These are phyloP conservation scores for Cryptococcus deneoformans DNA, from an alignment of 1,284 basidiomycete genomes.

Conservation along the genomic window DNA sequence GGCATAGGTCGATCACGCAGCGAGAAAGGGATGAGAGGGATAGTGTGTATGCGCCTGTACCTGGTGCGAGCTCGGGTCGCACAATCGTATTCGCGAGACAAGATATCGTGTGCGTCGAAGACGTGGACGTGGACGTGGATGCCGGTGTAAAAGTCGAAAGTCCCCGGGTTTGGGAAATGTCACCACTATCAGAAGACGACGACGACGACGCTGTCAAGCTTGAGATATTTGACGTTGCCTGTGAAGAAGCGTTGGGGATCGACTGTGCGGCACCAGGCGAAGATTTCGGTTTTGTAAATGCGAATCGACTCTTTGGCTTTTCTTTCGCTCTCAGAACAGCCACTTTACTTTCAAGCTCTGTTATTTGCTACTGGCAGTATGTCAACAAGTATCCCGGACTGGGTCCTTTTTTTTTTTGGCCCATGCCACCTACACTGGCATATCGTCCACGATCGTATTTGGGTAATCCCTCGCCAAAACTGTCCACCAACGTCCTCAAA, in stretches of 20 bases:
- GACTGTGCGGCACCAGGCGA: background rate
- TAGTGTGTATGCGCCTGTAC: slow-evolving; percentile 21
- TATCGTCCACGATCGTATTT: slow-evolving; percentile 15
- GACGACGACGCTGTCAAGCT: background rate
- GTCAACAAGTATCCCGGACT: too few relatives aligned
- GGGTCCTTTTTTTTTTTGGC: too few relatives aligned
- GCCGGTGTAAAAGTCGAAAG: slow-evolving; percentile 18
- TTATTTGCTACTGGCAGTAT: slow-evolving; percentile 56
- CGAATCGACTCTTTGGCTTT: slow-evolving; percentile 61
- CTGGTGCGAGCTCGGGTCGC: slow-evolving; percentile 1
- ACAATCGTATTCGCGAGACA: slow-evolving; percentile 51
- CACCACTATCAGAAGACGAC: background rate
- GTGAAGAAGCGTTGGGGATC: background rate
- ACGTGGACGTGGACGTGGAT: slow-evolving; percentile 2
- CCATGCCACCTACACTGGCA: slow-evolving; percentile 4
- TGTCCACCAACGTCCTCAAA: slow-evolving; percentile 6
- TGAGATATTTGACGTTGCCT: background rate
- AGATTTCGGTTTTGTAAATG: slow-evolving; percentile 56
- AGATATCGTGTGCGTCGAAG: slow-evolving; percentile 53
- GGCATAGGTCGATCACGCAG: slow-evolving; percentile 66
- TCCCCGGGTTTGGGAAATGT: slow-evolving; percentile 4
- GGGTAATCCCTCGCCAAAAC: slow-evolving; percentile 2
- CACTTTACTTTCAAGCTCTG: slow-evolving; percentile 57
- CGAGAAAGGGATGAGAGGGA: slow-evolving; percentile 29
- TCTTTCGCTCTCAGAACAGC: slow-evolving; percentile 54